Base-by-base conservation (phyloP, 345 rosid species). In the Draba incana region DNA sequence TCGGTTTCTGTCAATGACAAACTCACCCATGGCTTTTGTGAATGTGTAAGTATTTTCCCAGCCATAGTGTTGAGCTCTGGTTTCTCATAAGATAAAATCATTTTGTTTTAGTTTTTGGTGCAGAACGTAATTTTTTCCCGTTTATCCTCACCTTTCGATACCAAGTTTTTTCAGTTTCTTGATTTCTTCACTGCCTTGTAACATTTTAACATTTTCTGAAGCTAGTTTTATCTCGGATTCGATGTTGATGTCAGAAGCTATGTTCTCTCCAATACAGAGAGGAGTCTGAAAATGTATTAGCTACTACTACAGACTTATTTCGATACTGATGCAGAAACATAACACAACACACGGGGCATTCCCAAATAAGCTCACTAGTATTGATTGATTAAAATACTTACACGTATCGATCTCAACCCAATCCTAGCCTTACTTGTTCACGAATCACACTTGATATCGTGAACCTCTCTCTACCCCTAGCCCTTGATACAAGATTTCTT, bases 1-100 rank as follows among this genome's bases (percentile, higher is more conserved):
- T 75, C 84, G 88, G 57, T 58, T 37, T 33, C 72, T 61, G 0
- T 68, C 79, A n/a, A 90, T 58, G 43, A 88, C 24, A 85, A 79
- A 76, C 75, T 93, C 97, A 20, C 87, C 97, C 84, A 90, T 81
- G n/a, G 94, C 88, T 81, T 93, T 93, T 13, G 98, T 90, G 61
- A 88, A 90, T 12, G 84, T 94, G n/a, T 88, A 90, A 0, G 92
- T 75, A 69, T 88, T 87, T 62, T 86, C 97, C 96, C 97, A 93
- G 20, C 98, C 98, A 56, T 75, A 84, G 30, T 24, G 37, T 70
- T 81, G 82, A 45, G 97, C 97, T 81, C 96, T 86, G 77, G 3
- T 8, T 25, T 49, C 42, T 42, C 44, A 10, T 28, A 33, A 33
- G 2, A 35, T 35, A 8, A 49, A 0, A 50, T 4, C 31, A 28